phyloP scores from a whole-genome alignment of 2,329 filamentous ascomycete genomes.

The Aureobasidium sp. region DNA sequence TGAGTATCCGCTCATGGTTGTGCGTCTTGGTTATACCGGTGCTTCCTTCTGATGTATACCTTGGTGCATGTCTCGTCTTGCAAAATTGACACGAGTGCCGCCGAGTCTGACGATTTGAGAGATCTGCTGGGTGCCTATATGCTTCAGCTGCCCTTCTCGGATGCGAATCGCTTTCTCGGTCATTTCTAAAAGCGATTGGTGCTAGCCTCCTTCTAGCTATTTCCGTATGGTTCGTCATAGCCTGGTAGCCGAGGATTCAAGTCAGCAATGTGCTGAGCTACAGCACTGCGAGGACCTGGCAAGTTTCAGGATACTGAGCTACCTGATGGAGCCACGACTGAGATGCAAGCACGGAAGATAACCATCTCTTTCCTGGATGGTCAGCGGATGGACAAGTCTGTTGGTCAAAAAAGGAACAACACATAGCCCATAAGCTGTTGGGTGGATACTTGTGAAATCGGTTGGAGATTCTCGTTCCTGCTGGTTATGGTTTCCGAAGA shows the following conservation, averaged over 20 bases:
- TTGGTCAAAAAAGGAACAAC: not conserved
- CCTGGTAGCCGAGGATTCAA: not conserved
- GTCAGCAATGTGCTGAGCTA: not conserved
- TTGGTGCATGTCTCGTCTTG: not conserved
- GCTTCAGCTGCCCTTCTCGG: not conserved
- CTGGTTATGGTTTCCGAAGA: not conserved
- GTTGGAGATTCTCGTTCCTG: not conserved
- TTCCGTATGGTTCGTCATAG: not conserved
- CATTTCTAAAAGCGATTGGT: not conserved
- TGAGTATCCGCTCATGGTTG: not conserved
- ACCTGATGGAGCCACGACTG: not conserved
- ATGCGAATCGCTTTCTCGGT: not conserved
- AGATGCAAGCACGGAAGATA: not conserved
- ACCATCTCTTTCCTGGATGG: too few species aligned
- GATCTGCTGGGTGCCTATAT: not conserved
- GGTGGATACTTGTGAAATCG: not conserved
- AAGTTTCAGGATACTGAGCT: not conserved
- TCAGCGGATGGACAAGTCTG: not conserved
- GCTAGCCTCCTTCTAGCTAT: not conserved
- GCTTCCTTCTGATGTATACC: not conserved
- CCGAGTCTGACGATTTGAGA: not conserved
- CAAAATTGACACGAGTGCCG: not conserved
- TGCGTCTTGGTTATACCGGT: not conserved
- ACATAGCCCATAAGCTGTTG: conserved; percentile 3
- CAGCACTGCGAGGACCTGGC: not conserved